Evolutionary conservation across 192 early-diverging fungal species (phyloP), one percentile per base, ranked within the genome.

Genomic region (Phlyctochytrium arcticum): DNA sequence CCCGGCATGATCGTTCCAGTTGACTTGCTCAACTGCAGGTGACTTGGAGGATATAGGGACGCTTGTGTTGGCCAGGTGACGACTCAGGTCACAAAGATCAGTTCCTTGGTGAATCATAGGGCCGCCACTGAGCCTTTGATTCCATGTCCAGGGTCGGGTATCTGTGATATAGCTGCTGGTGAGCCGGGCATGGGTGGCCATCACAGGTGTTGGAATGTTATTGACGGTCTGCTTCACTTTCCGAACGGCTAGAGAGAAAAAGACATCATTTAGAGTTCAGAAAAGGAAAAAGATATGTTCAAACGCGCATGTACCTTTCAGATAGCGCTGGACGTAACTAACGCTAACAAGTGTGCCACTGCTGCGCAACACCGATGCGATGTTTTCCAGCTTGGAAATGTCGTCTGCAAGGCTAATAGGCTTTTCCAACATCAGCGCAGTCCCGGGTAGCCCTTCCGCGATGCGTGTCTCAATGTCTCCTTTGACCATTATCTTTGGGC

Each of bases 141-240:
- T n/a, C 56, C 56, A 57, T n/a, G 19, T 24, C 17, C 19, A 31
- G 19, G 35, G 27, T 19, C 29, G 17, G n/a, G 27, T 32, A n/a
- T 24, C 29, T 23, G 56, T 39, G 12, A 21, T 33, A 26, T 57
- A 57, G 30, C 19, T 37, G 56, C 33, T 24, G 17, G 19, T 39
- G 56, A 24, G 29, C 15, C 36, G 30, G n/a, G 56, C 56, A 57
- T 39, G 17, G 19, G 56, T 57, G 30, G 56, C 35, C 56, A 57
- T 57, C 4, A 57, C 56, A 21, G 30, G 17, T 17, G n/a, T 31
- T 17, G 17, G 17, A 17, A 24, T 32, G 17, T 31, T 17, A 19
- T 4, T 26, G 35, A 57, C 36, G 4, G 29, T 19, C 19, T 57
- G 31, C 56, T 57, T 57, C n/a, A 57, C 36, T 36, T 36, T 57